Evolutionary conservation across 2,329 filamentous ascomycete species (phyloP), one percentile per base, ranked within the genome.

Genomic region (Daldinia sp.): DNA sequence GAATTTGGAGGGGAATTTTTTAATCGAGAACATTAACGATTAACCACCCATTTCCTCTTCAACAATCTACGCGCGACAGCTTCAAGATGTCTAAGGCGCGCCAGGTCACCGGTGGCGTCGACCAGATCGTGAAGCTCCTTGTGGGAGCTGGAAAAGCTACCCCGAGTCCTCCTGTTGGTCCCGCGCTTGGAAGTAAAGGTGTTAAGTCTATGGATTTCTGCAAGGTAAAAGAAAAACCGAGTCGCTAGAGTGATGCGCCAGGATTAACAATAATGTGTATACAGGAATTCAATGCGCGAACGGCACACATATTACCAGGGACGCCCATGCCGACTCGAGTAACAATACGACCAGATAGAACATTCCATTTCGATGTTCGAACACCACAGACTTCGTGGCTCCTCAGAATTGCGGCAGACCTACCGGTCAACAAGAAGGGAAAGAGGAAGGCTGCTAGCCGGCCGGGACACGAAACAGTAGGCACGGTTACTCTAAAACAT

Each of bases 171-270:
- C 96, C 96, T 4, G 94, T 99, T 77, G 96, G 96, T 85, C 96
- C 96, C 65, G 96, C 96, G 60, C 88, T 99, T 73, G 96, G 96
- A 83, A 95, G 91, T 81, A 98, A 98, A 85, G 96, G 96, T 86
- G 92, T 99, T 70, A 99, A 99, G 86, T 97, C 93, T 65, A 99
- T 99, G 91, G 96, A 99, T 83, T 99, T 98, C 81, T 98, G 96
- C 89, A 98, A 98, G 88, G 95, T 97, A 59, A 71, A 60, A 35
- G 23, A 72, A 41, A 28, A 33, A 13, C 18, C 50, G 1, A 44
- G 13, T 33, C 18, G 18, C 30, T 13, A 18, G 41, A 60, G 28
- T 15, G n/a, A 65, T 37, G 58, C 58, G 44, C 42, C 20, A 18
- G 44, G 50, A 67, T 70, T 71, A 65, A 54, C 70, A 73, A 54